Evolutionary conservation across 805 yeast species (phyloP), one percentile per base, ranked within the genome.

Genomic region (Candida endomychidarum): DNA sequence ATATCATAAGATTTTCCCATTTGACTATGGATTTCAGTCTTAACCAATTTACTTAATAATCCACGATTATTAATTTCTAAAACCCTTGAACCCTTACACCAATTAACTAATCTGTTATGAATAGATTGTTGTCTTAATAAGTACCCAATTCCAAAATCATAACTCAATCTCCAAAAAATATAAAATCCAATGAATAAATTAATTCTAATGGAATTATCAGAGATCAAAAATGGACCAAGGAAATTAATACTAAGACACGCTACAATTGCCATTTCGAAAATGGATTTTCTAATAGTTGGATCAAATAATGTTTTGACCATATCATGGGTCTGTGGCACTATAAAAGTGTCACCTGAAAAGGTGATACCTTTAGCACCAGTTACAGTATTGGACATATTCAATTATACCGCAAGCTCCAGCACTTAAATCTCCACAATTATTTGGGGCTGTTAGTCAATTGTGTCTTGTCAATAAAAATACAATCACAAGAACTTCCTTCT

Each of bases 271-370:
- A 73, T 47, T 54, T 86, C 96, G 34, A 80, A 71, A 37, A 75
- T 60, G 0, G 90, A 81, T 54, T 86, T 87, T 38, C 75, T 72
- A 38, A 85, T 60, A 1, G 82, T 74, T 2, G 95, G 93, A 62
- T 86, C 91, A 51, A 86, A 80, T 36, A 87, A 64, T 1, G 91
- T 81, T 46, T 87, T 72, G 23, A 86, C 83, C 93, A 86, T 86
- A 56, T 86, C 95, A 52, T 82, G 83, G 21, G 95, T 86, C 49
- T 75, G 74, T 1, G 86, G 85, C 25, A 72, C 75, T 22, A 58
- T 51, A 46, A 74, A 74, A 16, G 73, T 62, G 30, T 59, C 70
- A 4, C 76, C 77, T 10, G 54, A 49, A 46, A 69, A 65, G 22
- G 77, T 70, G 43, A 72, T 68, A 1, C 78, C 79, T 39, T 59